A percentile compares a stretch with the other conserved stretches of the same genome.
Evolutionary conservation across 139 green algal species (phyloP).

Genomic region (Micractinium sp.): DNA sequence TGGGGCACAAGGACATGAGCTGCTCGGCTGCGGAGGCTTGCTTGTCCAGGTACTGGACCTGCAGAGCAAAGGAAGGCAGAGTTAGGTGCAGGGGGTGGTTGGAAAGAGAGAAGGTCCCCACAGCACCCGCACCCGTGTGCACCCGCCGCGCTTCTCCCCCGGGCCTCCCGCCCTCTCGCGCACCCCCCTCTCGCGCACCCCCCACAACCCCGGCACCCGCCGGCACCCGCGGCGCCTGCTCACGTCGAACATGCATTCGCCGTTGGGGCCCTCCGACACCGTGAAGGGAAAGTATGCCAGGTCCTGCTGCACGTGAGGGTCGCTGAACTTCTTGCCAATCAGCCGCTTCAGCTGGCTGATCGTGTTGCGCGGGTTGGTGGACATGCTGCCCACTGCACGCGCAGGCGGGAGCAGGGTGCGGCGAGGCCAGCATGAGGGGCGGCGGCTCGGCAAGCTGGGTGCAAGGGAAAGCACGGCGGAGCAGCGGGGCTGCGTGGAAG

Average conservation of each 20-base stretch:
- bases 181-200: too few species aligned
- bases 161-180: too few species aligned
- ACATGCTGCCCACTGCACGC: slow-evolving; percentile 61
- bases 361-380: slow-evolving; percentile 94
- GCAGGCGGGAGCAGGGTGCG: neutral
- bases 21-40: slow-evolving; percentile 64
- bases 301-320: slow-evolving; percentile 86
- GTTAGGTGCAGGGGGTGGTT: too few species aligned
- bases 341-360: slow-evolving; percentile 93
- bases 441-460: neutral
- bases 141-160: too few species aligned
- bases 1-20: slow-evolving; percentile 92
- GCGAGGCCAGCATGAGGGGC: neutral
- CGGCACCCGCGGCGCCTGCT: neutral
- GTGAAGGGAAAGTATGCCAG: slow-evolving; percentile 76
- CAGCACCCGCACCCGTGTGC: too few species aligned
- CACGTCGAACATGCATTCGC: slow-evolving; percentile 83
- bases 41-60: slow-evolving; percentile 70
- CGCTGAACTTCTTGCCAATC: slow-evolving; percentile 88
- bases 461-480: neutral
- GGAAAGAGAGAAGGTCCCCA: too few species aligned
- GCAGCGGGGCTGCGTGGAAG: neutral
- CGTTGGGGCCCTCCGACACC: slow-evolving; percentile 77
- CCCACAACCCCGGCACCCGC: neutral
- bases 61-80: too few species aligned